Conservation (phyloP, 2,329 filamentous ascomycete genomes). For the Whalleya microplaca region DNA sequence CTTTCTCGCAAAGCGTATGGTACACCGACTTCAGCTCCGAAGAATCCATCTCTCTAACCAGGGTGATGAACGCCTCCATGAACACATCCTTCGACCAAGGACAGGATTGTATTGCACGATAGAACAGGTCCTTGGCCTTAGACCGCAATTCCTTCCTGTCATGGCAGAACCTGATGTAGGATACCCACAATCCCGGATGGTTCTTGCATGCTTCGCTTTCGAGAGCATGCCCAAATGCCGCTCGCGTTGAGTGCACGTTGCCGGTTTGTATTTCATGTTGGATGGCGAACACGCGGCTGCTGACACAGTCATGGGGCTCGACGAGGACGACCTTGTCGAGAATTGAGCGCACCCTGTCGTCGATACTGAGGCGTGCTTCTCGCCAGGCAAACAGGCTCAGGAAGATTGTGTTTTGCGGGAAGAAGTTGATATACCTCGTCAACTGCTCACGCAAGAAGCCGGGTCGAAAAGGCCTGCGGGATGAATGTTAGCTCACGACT, state of each 20-base stretch:
- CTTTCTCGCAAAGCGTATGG: constrained; percentile 52
- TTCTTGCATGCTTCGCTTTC: constrained; percentile 43
- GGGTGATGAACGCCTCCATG: constrained; percentile 55
- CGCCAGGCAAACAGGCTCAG: constrained; percentile 74
- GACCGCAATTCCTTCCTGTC: constrained; percentile 26
- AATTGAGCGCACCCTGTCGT: constrained; percentile 75
- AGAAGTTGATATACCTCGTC: constrained; percentile 60
- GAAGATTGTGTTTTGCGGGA: constrained; percentile 78
- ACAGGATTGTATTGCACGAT: constrained; percentile 42
- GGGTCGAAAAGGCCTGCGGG: constrained; percentile 66
- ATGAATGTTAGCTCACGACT: constrained; percentile 13
- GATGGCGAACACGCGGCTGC: constrained; percentile 54
- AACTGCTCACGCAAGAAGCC: constrained; percentile 66
- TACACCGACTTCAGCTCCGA: constrained; percentile 54
- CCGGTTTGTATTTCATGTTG: constrained; percentile 53
- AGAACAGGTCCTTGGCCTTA: constrained; percentile 37
- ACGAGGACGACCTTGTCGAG: constrained; percentile 57
- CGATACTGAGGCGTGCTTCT: constrained; percentile 70
- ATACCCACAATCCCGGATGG: constrained; percentile 51
- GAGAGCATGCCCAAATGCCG: constrained; percentile 58
- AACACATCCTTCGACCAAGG: constrained; percentile 51
- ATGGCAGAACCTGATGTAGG: constrained; percentile 54
- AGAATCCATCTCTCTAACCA: constrained; percentile 49
- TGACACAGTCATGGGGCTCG: constrained; percentile 44
- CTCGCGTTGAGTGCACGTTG: constrained; percentile 52